Base-by-base conservation (phyloP, 2,329 filamentous ascomycete species). In the Ophioceras dolichostomum region DNA sequence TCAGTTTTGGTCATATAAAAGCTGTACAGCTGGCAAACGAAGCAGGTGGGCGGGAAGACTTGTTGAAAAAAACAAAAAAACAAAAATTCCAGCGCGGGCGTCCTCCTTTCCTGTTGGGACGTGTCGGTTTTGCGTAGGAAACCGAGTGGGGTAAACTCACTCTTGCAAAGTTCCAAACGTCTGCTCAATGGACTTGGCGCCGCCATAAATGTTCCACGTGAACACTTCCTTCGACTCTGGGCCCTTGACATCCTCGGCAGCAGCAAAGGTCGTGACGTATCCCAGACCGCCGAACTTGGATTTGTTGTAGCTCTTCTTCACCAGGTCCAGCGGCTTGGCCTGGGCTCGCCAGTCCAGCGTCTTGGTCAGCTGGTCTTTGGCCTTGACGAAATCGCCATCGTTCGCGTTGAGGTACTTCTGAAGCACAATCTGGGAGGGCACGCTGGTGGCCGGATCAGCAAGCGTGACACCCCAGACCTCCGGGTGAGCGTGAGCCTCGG, bases 341-440 rank as follows among this genome's bases (percentile, higher is more conserved):
- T 79, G 67, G 59, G 82, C 83, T 42, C 89, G 77, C 86, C 88
- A 95, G 47, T 81, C 70, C 30, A 95, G 68, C 1, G 87, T 88
- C 50, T 80, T 77, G 41, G 64, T 67, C 32, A 96, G 73, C 63
- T 95, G 88, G 39, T 79, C 73, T 53, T 79, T 77, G 13, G 88
- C 84, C 53, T 79, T 79, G 37, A 67, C 65, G 6, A 85, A 56
- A 51, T 93, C 78, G 43, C 80, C 79, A 43, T 79, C 76, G 56
- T 95, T 95, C 55, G 88, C 89, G 48, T 88, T 84, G 39, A 96
- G 73, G 62, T 88, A 95, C 65, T 95, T 96, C 56, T 94, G 86
- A 34, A 95, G 68, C 36, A 95, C 74, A 49, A 94, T 79, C 54
- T 83, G 79, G 34, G 83, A 87, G 38, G 83, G 83, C 37, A 88